Evolutionary conservation across 495 filamentous ascomycete genomes (phyloP).

Genomic region (Talaromyces nanjingensis): DNA sequence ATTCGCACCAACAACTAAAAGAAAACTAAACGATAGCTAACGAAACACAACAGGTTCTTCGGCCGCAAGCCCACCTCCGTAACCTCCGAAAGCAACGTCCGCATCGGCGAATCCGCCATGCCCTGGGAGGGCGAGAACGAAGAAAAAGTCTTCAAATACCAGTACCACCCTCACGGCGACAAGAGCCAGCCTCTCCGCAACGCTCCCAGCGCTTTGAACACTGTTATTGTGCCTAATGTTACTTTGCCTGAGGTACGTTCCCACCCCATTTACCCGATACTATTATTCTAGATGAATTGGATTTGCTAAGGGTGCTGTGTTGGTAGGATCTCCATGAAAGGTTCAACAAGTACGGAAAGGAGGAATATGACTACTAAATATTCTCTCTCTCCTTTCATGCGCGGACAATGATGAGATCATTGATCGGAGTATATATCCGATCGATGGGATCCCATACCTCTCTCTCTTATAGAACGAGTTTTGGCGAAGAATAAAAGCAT

Average conservation of each 20-base stretch:
- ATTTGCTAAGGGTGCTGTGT: no score
- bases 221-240: slow-evolving; percentile 86
- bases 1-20: neutral
- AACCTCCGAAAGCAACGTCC: slow-evolving; percentile 72
- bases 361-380: slow-evolving; percentile 48
- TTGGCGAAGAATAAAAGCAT: neutral
- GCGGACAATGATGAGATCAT: neutral
- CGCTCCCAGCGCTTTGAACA: slow-evolving; percentile 90
- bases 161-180: slow-evolving; percentile 90
- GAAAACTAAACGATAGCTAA: neutral
- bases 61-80: slow-evolving; percentile 80
- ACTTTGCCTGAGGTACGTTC: slow-evolving; percentile 76
- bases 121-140: slow-evolving; percentile 71
- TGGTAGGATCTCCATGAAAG: slow-evolving; percentile 77
- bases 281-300: no score
- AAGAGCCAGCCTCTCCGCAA: slow-evolving; percentile 67
- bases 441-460: neutral
- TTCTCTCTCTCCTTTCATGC: neutral
- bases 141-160: slow-evolving; percentile 67
- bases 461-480: slow-evolving; percentile 2
- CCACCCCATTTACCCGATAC: no score
- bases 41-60: slow-evolving; percentile 34
- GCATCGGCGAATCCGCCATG: slow-evolving; percentile 67
- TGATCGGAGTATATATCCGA: neutral
- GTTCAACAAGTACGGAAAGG: slow-evolving; percentile 99